These are phyloP conservation scores for Handroanthus guayacan DNA, from an alignment of 257 asterid genomes.

Conservation along the genomic window DNA sequence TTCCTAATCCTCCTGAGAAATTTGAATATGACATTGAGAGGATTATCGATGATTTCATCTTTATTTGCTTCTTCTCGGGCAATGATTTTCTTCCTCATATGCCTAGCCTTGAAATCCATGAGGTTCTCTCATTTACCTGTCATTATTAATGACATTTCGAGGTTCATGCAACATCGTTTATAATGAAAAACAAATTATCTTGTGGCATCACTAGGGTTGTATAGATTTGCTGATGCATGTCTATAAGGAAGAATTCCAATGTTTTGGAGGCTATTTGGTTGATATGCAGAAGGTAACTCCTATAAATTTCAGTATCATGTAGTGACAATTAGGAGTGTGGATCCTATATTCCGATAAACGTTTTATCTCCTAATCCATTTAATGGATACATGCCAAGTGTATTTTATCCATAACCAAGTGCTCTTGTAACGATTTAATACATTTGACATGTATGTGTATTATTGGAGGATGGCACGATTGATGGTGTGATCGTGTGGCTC, in stretches of 20 bases:
- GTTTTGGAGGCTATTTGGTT: slow-evolving; percentile 67
- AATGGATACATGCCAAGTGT: no score
- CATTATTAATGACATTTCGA: neutral
- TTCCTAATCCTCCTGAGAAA: slow-evolving; percentile 41
- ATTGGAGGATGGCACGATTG: no score
- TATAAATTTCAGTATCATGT: neutral
- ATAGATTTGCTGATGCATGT: slow-evolving; percentile 61
- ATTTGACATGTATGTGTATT: no score
- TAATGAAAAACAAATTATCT: neutral
- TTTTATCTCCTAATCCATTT: no score
- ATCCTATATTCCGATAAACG: no score
- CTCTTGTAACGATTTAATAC: no score
- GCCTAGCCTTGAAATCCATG: slow-evolving; percentile 63
- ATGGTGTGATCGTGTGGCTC: no score
- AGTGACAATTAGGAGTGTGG: neutral
- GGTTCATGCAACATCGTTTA: neutral
- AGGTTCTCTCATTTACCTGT: slow-evolving; percentile 43
- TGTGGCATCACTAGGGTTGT: slow-evolving; percentile 49
- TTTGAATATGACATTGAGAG: slow-evolving; percentile 54
- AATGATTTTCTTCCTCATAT: slow-evolving; percentile 74
- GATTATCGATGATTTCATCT: slow-evolving; percentile 62
- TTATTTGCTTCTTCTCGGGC: slow-evolving; percentile 71
- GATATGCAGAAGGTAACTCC: slow-evolving; percentile 55
- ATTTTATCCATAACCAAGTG: no score
- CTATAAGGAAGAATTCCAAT: slow-evolving; percentile 57